Evolutionary conservation across 2,329 filamentous ascomycete genomes (phyloP).

Genomic region (Fusarium verrucosum): DNA sequence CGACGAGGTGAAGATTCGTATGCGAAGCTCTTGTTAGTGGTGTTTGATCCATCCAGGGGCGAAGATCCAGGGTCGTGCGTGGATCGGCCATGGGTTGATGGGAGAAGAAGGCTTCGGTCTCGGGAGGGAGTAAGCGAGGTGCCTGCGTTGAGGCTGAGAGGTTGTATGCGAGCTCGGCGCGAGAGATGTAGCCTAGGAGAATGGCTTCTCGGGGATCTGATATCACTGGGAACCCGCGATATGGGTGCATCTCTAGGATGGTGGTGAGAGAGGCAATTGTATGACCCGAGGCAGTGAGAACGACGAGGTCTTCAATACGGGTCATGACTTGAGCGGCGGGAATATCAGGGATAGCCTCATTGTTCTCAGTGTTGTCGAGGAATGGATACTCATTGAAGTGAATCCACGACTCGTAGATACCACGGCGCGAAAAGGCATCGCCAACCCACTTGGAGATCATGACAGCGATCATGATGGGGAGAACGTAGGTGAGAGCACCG

Average conservation of each 20-base stretch:
- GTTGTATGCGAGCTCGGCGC: constrained; percentile 87
- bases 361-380: constrained; percentile 88
- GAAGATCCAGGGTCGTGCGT: constrained; percentile 80
- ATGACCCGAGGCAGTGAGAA: constrained; percentile 87
- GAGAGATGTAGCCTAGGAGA: constrained; percentile 91
- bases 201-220: constrained; percentile 79
- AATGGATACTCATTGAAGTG: constrained; percentile 95
- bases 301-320: constrained; percentile 85
- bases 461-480: constrained; percentile 98
- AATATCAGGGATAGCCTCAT: constrained; percentile 78
- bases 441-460: constrained; percentile 99
- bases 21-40: constrained; percentile 87
- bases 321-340: constrained; percentile 93
- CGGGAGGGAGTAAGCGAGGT: constrained; percentile 69
- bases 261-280: constrained; percentile 79
- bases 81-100: constrained; percentile 86
- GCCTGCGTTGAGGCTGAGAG: constrained; percentile 64
- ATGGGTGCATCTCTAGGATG: constrained; percentile 77
- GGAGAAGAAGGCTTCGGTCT: constrained; percentile 84
- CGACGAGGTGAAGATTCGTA: constrained; percentile 82
- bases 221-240: constrained; percentile 92
- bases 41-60: constrained; percentile 99
- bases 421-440: constrained; percentile 89
- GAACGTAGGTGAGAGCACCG: constrained; percentile 91
- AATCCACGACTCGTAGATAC: constrained; percentile 99